phyloP scores from a whole-genome alignment of 73 alveolate genomes.

The Paramecium biaurelia region DNA sequence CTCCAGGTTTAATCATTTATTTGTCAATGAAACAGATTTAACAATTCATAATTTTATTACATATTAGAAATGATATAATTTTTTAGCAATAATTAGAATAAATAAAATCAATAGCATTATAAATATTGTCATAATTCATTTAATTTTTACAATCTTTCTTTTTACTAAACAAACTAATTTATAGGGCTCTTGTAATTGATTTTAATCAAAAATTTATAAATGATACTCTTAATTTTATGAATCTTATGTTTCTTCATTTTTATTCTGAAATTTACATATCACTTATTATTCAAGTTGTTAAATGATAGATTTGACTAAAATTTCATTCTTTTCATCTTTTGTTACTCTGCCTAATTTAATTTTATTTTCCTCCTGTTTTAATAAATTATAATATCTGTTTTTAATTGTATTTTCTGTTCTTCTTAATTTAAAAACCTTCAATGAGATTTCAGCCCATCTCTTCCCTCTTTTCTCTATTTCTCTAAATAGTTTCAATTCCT shows the following conservation, averaged over 20 bases:
- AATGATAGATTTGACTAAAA: neutral
- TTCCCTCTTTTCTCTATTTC: conserved; percentile 8
- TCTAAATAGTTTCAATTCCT: neutral
- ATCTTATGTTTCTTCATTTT: neutral
- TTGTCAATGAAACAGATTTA: neutral
- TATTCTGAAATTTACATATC: neutral
- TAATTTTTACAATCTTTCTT: conserved; percentile 32
- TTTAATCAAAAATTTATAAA: neutral
- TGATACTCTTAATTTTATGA: neutral
- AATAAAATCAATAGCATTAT: neutral
- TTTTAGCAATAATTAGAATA: neutral
- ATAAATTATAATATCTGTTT: conserved; percentile 15
- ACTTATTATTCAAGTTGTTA: neutral
- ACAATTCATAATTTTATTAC: conserved; percentile 6
- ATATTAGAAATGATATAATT: neutral
- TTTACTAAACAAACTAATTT: neutral
- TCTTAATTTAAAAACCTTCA: neutral
- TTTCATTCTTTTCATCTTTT: conserved; percentile 37
- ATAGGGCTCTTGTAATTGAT: neutral
- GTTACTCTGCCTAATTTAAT: neutral
- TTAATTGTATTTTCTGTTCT: conserved; percentile 48
- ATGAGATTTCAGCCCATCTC: conserved; percentile 48
- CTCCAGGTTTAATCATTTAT: neutral
- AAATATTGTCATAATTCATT: neutral
- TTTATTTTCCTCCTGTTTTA: conserved; percentile 40